Conservation (phyloP, 176 grass and related monocot species). For the Dendrocalamus sinicus region DNA sequence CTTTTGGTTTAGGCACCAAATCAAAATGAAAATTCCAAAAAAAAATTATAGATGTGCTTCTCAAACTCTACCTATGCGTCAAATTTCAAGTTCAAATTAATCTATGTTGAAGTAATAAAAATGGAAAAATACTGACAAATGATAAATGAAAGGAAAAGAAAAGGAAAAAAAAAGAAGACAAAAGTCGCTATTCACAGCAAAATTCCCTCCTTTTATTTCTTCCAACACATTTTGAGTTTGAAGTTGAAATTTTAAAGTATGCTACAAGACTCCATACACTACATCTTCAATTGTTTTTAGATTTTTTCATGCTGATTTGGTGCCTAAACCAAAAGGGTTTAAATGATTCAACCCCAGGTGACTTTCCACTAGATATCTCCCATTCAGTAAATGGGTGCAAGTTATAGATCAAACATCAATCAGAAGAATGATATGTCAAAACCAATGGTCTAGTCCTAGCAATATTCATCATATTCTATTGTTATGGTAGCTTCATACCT, state of each 20-base stretch:
- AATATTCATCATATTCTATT: slow-evolving; percentile 37
- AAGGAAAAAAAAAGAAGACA: background rate
- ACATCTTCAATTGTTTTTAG: background rate
- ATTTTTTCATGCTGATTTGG: background rate
- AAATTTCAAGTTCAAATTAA: slow-evolving; percentile 5
- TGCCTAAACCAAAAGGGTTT: slow-evolving; percentile 6
- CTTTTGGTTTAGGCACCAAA: background rate
- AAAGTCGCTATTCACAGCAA: background rate
- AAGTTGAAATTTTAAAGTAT: background rate
- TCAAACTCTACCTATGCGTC: background rate
- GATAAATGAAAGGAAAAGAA: slow-evolving; percentile 1
- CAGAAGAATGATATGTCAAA: slow-evolving; percentile 14
- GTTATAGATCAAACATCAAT: background rate
- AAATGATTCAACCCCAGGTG: background rate
- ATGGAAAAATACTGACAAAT: background rate
- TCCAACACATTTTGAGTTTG: background rate
- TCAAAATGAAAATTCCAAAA: background rate
- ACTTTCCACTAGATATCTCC: background rate
- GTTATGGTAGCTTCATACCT: slow-evolving; percentile 67
- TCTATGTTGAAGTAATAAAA: background rate
- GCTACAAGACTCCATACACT: background rate
- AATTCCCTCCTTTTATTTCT: background rate
- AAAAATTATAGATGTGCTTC: background rate
- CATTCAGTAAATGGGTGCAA: background rate
- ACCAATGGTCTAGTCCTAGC: slow-evolving; percentile 5